Conservation (phyloP, 2,329 filamentous ascomycete species). For the Fusarium sp. region DNA sequence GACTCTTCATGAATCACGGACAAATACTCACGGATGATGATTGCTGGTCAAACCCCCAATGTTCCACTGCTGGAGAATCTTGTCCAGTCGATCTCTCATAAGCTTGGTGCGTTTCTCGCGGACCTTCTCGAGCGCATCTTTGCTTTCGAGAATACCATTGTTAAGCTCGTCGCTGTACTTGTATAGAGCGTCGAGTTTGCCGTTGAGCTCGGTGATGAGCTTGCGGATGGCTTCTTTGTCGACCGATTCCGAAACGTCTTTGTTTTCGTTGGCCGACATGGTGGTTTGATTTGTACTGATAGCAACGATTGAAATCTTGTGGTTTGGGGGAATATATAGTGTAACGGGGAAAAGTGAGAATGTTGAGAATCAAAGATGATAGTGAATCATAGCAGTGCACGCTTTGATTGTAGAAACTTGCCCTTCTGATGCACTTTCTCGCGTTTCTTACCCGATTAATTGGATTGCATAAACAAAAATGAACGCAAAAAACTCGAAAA, state of each 20-base stretch:
- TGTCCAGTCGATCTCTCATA: background rate
- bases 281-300: background rate
- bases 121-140: background rate
- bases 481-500: background rate
- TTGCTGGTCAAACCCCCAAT: background rate
- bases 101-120: background rate
- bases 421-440: background rate
- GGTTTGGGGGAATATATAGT: too few species aligned
- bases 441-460: background rate
- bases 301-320: background rate
- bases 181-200: slow-evolving; percentile 1
- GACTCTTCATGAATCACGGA: background rate
- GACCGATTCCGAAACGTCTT: background rate
- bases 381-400: background rate
- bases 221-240: background rate
- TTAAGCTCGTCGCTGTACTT: background rate
- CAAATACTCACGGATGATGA: background rate
- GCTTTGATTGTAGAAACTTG: background rate
- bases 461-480: background rate
- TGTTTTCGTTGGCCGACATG: slow-evolving; percentile 3
- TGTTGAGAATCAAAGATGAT: background rate
- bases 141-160: background rate
- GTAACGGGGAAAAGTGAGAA: background rate
- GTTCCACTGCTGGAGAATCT: slow-evolving; percentile 4
- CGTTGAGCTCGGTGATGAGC: background rate